A percentile compares a stretch with the other conserved stretches of the same genome.
These are phyloP conservation scores for Chrysanthemum seticuspe DNA, from an alignment of 129 eudicot genomes.

Conservation along the genomic window DNA sequence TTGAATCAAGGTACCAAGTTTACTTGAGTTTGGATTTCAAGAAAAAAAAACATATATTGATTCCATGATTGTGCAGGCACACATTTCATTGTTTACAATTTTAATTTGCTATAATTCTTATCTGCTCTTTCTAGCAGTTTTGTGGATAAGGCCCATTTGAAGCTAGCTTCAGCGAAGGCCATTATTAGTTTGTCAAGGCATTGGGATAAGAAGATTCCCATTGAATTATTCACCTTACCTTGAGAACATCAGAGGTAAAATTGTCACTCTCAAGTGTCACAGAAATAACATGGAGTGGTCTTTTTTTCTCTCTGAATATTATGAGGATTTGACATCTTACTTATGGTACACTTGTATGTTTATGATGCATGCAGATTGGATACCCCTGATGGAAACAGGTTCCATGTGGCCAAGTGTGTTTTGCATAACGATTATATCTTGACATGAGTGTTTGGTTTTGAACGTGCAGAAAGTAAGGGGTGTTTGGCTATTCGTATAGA, in stretches of 20 bases:
- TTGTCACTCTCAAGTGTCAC: slow-evolving; percentile 13
- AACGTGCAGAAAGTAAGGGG: no score
- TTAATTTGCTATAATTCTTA: background rate
- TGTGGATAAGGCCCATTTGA: slow-evolving; percentile 85
- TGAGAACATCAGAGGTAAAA: slow-evolving; percentile 78
- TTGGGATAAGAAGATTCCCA: slow-evolving; percentile 88
- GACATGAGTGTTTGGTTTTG: no score
- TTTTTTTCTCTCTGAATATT: background rate
- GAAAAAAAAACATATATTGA: no score
- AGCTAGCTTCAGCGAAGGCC: slow-evolving; percentile 90
- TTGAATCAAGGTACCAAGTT: slow-evolving; percentile 67
- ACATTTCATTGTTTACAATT: background rate
- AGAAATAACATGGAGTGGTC: background rate
- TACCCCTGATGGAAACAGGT: no score
- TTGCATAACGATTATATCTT: no score
- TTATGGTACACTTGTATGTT: background rate
- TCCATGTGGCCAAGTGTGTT: no score
- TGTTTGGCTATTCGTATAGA: no score
- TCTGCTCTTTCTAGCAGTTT: slow-evolving; percentile 43
- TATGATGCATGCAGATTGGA: slow-evolving; percentile 44
- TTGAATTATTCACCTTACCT: slow-evolving; percentile 66
- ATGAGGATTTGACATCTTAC: slow-evolving; percentile 8
- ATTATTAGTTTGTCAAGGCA: slow-evolving; percentile 83
- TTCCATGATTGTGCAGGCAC: slow-evolving; percentile 8
- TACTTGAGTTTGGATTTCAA: background rate